phyloP scores from a whole-genome alignment of 73 alveolate genomes.

The Loxodes magnus region DNA sequence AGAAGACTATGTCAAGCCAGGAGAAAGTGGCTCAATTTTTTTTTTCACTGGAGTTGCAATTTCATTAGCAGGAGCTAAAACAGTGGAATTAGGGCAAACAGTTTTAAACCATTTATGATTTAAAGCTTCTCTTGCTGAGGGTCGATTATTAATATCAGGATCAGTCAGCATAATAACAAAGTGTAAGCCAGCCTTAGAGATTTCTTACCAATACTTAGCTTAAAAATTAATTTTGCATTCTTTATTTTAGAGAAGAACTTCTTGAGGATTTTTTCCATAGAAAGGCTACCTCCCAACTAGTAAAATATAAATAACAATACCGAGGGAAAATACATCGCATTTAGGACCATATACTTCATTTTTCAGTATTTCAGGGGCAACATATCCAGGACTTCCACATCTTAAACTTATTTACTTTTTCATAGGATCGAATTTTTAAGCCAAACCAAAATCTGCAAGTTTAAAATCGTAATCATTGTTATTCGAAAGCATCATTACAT shows the following conservation, averaged over 20 bases:
- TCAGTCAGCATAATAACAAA: slow-evolving; percentile 17
- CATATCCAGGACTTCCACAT: slow-evolving; percentile 68
- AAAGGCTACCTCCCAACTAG: slow-evolving; percentile 39
- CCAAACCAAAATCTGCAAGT: slow-evolving; percentile 44
- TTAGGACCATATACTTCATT: slow-evolving; percentile 22
- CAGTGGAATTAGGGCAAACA: no score
- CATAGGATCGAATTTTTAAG: slow-evolving; percentile 14
- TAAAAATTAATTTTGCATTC: slow-evolving; percentile 19
- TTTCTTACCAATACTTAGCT: slow-evolving; percentile 7
- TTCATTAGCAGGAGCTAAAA: no score
- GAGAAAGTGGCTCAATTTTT: no score
- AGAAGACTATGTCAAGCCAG: no score
- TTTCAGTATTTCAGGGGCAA: slow-evolving; percentile 51
- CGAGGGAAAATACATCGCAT: slow-evolving; percentile 47
- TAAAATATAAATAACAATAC: slow-evolving; percentile 36
- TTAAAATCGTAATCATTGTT: slow-evolving; percentile 28
- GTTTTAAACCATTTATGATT: slow-evolving; percentile 29
- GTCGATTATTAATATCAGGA: slow-evolving; percentile 11
- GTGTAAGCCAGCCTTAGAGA: slow-evolving; percentile 11
- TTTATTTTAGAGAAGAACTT: slow-evolving; percentile 21
- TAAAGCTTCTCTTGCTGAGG: slow-evolving; percentile 21
- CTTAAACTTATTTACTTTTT: slow-evolving; percentile 24
- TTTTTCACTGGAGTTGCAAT: no score
- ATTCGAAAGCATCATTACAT: slow-evolving; percentile 20
- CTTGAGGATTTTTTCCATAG: slow-evolving; percentile 21